phyloP scores from a whole-genome alignment of 1,139 yeast genomes.

The Debaryomyces fabryi region DNA sequence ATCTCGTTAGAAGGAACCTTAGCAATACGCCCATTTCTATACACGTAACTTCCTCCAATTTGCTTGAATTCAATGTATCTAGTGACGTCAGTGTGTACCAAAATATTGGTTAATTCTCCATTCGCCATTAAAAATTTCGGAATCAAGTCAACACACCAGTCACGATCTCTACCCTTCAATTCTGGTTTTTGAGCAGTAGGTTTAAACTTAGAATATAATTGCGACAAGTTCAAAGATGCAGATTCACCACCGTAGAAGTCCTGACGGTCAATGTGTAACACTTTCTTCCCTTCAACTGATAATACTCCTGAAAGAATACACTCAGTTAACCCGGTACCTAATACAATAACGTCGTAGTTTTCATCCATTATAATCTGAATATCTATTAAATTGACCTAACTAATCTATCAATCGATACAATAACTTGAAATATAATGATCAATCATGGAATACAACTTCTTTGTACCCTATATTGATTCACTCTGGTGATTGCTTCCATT shows the following conservation, averaged over 20 bases:
- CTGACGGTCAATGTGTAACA: conserved; percentile 92
- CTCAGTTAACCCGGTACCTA: conserved; percentile 86
- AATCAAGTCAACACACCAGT: conserved; percentile 96
- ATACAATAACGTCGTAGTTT: conserved; percentile 74
- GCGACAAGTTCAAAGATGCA: conserved; percentile 63
- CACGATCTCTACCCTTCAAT: conserved; percentile 86
- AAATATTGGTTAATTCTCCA: conserved; percentile 94
- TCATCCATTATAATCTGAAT: conserved; percentile 68
- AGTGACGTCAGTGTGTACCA: conserved; percentile 94
- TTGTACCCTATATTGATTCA: conserved; percentile 1
- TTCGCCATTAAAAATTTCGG: conserved; percentile 98
- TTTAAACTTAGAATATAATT: conserved; percentile 70
- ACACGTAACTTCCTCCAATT: conserved; percentile 91
- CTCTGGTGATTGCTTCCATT: conserved; percentile 2
- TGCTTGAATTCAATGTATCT: conserved; percentile 95
- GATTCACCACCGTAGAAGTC: conserved; percentile 93
- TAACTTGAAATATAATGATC: neutral
- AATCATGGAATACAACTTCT: neutral
- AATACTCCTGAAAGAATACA: conserved; percentile 92
- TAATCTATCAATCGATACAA: conserved; percentile 1
- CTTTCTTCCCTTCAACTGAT: conserved; percentile 91
- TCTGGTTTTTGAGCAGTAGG: conserved; percentile 72
- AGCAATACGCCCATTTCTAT: conserved; percentile 86
- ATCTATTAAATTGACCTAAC: neutral
- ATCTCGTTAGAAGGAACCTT: conserved; percentile 92